Conservation (phyloP, 2,329 filamentous ascomycete genomes). For the Clathrospora elynae region DNA sequence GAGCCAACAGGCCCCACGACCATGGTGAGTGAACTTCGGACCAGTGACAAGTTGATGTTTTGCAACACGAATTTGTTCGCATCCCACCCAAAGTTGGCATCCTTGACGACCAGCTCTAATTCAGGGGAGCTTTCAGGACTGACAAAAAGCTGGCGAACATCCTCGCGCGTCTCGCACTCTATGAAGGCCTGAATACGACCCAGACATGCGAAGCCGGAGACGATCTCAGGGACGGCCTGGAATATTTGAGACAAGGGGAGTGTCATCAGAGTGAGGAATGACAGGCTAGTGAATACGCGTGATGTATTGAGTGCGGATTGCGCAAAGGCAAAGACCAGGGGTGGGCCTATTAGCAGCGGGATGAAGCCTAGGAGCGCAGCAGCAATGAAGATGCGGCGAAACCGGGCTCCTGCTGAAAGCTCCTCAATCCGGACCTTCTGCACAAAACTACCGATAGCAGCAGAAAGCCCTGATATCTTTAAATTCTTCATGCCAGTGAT, state of each 20-base stretch:
- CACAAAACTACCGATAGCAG: constrained; percentile 36
- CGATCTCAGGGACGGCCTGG: constrained; percentile 13
- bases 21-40: constrained; percentile 28
- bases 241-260: constrained; percentile 15
- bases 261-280: constrained; percentile 16
- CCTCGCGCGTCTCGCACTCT: constrained; percentile 12
- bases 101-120: constrained; percentile 14
- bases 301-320: constrained; percentile 9
- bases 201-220: constrained; percentile 20
- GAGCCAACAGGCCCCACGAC: constrained; percentile 35
- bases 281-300: constrained; percentile 14
- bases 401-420: constrained; percentile 23
- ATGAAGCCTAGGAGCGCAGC: constrained; percentile 14
- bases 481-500: constrained; percentile 50
- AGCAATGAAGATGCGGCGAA: constrained; percentile 14
- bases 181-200: constrained; percentile 18
- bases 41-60: constrained; percentile 19
- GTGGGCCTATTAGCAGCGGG: constrained; percentile 10
- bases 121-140: not conserved
- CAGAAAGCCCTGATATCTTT: constrained; percentile 48
- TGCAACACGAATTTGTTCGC: constrained; percentile 22
- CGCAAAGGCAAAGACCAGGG: constrained; percentile 15
- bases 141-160: constrained; percentile 7
- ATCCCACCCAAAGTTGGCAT: constrained; percentile 37
- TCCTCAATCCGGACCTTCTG: constrained; percentile 47